Evolutionary conservation across 352 stramenopile species (phyloP).

Genomic region (Phytopythium oedochilum): DNA sequence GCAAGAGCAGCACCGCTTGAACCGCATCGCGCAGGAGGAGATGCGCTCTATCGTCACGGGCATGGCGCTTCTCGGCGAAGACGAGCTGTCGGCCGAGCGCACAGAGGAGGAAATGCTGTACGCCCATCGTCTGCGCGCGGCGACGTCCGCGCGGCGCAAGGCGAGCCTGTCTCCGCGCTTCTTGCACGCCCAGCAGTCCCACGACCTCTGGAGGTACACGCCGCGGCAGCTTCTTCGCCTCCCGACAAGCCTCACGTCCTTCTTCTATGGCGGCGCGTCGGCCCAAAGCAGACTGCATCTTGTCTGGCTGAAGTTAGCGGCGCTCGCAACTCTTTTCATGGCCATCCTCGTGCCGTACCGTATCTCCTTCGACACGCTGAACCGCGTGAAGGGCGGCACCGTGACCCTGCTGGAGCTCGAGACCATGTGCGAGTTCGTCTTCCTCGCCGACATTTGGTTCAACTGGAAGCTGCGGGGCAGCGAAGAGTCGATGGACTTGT

Average conservation of each 20-base stretch:
- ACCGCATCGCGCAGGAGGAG: slow-evolving; percentile 34
- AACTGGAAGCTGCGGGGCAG: slow-evolving; percentile 32
- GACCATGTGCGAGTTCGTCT: slow-evolving; percentile 38
- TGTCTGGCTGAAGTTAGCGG: slow-evolving; percentile 28
- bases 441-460: slow-evolving; percentile 46
- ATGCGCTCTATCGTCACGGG: slow-evolving; percentile 25
- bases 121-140: slow-evolving; percentile 25
- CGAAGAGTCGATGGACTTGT: slow-evolving; percentile 35
- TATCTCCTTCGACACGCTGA: slow-evolving; percentile 30
- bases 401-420: slow-evolving; percentile 11
- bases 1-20: slow-evolving; percentile 6
- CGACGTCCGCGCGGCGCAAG: slow-evolving; percentile 8
- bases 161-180: slow-evolving; percentile 10
- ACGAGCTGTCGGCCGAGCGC: slow-evolving; percentile 25
- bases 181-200: slow-evolving; percentile 4
- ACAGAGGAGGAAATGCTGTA: slow-evolving; percentile 34
- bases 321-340: slow-evolving; percentile 30
- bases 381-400: slow-evolving; percentile 9
- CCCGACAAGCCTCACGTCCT: neutral
- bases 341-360: slow-evolving; percentile 43
- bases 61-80: slow-evolving; percentile 22
- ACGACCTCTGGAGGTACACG: slow-evolving; percentile 9
- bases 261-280: slow-evolving; percentile 19
- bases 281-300: slow-evolving; percentile 42
- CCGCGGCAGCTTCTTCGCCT: slow-evolving; percentile 8